Conservation (phyloP, 202 grass and related monocot genomes). For the Panicum virgatum region DNA sequence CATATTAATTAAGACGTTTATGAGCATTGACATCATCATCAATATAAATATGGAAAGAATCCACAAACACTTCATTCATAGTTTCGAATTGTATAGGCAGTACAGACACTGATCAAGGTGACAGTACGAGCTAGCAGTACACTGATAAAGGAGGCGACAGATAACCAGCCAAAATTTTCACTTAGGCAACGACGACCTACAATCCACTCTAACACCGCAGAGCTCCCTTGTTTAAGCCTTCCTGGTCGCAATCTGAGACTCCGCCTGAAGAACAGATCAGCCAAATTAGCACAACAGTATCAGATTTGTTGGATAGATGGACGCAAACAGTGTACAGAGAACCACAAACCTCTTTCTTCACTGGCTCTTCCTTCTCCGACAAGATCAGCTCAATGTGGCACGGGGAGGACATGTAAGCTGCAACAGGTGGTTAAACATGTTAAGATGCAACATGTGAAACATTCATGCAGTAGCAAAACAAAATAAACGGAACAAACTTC, state of each 20-base stretch:
- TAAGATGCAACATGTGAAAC: background rate
- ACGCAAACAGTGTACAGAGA: background rate
- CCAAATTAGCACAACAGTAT: background rate
- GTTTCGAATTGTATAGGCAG: background rate
- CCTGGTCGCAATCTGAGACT: conserved; percentile 58
- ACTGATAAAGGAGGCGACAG: conserved; percentile 8
- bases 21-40: background rate
- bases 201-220: background rate
- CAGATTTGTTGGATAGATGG: background rate
- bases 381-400: conserved; percentile 67
- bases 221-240: conserved; percentile 46
- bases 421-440: background rate
- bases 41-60: conserved; percentile 15
- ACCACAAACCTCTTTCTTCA: conserved; percentile 56
- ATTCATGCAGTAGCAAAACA: background rate
- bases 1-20: background rate
- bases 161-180: conserved; percentile 39
- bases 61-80: background rate
- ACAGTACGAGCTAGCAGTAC: conserved; percentile 32
- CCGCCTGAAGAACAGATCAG: background rate
- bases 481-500: background rate
- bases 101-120: background rate
- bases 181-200: conserved; percentile 14
- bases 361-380: conserved; percentile 60
- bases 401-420: conserved; percentile 60